phyloP scores from a whole-genome alignment of 2,329 filamentous ascomycete genomes.

The Penicillium glabrum region DNA sequence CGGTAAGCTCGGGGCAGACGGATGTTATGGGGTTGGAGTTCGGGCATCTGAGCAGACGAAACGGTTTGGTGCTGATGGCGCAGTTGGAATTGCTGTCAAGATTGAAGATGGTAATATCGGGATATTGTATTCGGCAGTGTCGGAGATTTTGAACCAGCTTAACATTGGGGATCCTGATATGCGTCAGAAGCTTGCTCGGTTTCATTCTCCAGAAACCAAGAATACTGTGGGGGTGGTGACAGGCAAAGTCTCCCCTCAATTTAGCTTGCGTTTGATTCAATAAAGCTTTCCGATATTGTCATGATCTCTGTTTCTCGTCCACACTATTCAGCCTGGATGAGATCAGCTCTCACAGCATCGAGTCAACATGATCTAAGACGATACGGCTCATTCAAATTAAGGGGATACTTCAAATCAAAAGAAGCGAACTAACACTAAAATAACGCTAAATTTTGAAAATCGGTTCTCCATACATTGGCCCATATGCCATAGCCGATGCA shows the following conservation, averaged over 20 bases:
- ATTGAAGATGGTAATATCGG: slow-evolving; percentile 50
- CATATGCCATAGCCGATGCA: no score
- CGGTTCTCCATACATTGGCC: no score
- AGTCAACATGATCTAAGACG: no score
- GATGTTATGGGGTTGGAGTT: slow-evolving; percentile 49
- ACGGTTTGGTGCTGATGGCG: slow-evolving; percentile 37
- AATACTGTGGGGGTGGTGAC: slow-evolving; percentile 45
- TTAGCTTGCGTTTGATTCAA: slow-evolving; percentile 6
- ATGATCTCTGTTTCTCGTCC: background rate
- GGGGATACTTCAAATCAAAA: no score
- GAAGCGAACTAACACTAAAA: no score
- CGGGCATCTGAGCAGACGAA: slow-evolving; percentile 39
- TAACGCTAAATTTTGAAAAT: no score
- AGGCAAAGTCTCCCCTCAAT: slow-evolving; percentile 23
- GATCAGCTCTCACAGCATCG: no score
- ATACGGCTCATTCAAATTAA: no score
- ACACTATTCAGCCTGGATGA: no score
- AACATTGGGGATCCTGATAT: slow-evolving; percentile 36
- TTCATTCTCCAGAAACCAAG: slow-evolving; percentile 33
- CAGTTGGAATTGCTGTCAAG: slow-evolving; percentile 49
- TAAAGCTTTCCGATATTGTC: background rate
- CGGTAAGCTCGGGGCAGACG: slow-evolving; percentile 53
- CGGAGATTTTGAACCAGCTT: slow-evolving; percentile 48
- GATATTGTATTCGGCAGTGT: slow-evolving; percentile 46
- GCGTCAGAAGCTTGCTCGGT: slow-evolving; percentile 30